Evolutionary conservation across 352 stramenopile genomes (phyloP).

Genomic region (Globisporangium heterothallicum): DNA sequence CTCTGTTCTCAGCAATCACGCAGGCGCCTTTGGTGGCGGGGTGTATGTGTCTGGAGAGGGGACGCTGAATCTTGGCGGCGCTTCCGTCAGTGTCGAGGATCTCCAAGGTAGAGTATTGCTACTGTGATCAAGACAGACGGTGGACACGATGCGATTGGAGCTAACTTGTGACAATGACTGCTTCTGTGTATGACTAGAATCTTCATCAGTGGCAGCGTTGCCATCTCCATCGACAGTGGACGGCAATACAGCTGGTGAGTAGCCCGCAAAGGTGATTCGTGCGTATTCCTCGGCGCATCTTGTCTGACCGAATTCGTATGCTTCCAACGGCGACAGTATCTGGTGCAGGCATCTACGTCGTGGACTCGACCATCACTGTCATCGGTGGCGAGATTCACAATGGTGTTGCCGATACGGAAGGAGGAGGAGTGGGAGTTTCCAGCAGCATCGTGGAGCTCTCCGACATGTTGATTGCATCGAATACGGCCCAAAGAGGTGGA

Average conservation of each 20-base stretch:
- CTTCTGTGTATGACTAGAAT: neutral
- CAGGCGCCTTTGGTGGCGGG: slow-evolving; percentile 1
- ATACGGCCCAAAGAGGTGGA: slow-evolving; percentile 11
- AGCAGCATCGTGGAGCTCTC: slow-evolving; percentile 9
- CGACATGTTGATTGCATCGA: slow-evolving; percentile 6
- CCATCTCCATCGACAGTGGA: slow-evolving; percentile 1
- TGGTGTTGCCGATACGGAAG: neutral
- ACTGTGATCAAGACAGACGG: too few species aligned
- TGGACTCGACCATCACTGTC: slow-evolving; percentile 14
- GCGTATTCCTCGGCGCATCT: neutral
- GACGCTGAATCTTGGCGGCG: neutral
- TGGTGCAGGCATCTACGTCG: slow-evolving; percentile 28
- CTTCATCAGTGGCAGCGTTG: neutral
- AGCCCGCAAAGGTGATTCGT: too few species aligned
- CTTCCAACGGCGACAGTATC: slow-evolving; percentile 5
- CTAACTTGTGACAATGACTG: too few species aligned
- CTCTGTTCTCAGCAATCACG: neutral
- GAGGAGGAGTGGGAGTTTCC: slow-evolving; percentile 4
- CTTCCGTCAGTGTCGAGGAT: too few species aligned
- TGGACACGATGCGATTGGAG: too few species aligned
- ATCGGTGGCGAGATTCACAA: slow-evolving; percentile 3
- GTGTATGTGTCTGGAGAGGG: slow-evolving; percentile 4
- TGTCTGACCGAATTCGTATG: neutral
- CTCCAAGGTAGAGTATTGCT: too few species aligned
- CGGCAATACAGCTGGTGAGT: slow-evolving; percentile 26